Evolutionary conservation across 2,329 filamentous ascomycete species (phyloP), one percentile per base, ranked within the genome.

Genomic region (Xylariomycetidae sp.): DNA sequence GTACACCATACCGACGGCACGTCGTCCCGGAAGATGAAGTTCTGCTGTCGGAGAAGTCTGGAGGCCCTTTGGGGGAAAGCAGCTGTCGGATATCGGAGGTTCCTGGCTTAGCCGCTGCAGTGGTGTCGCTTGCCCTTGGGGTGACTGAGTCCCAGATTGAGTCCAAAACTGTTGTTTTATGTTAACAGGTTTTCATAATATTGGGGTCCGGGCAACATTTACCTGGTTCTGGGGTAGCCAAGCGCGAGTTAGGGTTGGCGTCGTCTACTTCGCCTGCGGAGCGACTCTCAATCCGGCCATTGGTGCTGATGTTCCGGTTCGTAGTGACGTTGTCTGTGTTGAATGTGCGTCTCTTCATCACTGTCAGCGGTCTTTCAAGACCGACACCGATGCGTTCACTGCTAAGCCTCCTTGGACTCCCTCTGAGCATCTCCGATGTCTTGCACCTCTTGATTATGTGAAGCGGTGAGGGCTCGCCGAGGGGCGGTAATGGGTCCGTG

Each of bases 391-490:
- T 16, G 32, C 49, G 53, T 16, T 36, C 42, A 19, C 27, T 43
- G 31, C 46, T 51, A 14, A 34, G 33, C 11, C 46, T 44, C 25
- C 51, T 51, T 13, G 36, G 42, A 10, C 31, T 36, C n/a, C 25
- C 32, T 16, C 28, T 41, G 25, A 36, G 41, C 33, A 48, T 40
- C 35, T 50, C 45, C 32, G 46, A 46, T 5, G 44, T 48, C 33
- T 48, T 50, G 15, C 42, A 44, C 27, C 37, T 44, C 38, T 55
- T 55, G 40, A 49, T 45, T 32, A 55, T 45, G 33, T 43, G 49
- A 25, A 55, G 41, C 10, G 51, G 51, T 16, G 45, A 36, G n/a
- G 50, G 51, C 25, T 48, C 36, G 36, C 46, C 46, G 31, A 36
- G 36, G 10, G 12, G 26, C 20, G 34, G 33, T n/a, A 32, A 25